Evolutionary conservation across 306 rosid genomes (phyloP), one percentile per base, ranked within the genome.

Genomic region (Ceratonia siliqua): DNA sequence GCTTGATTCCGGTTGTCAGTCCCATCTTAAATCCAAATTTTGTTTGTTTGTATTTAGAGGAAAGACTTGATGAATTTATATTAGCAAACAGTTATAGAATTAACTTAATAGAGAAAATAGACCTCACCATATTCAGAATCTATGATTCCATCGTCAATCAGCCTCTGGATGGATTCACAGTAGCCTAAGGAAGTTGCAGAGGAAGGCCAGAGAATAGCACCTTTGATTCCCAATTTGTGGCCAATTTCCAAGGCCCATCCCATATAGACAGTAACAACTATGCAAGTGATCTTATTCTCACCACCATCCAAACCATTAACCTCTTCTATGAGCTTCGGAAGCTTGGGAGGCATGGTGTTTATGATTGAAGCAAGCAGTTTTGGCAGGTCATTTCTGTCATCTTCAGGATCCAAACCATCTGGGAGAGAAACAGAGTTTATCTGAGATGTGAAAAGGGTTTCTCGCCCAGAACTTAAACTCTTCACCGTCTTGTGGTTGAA

Each of bases 351-450:
- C 89, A 89, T 82, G 66, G 77, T 79, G 20, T 9, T 72, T 48
- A 11, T 74, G 1, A 85, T 69, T 45, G 89, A 25, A 57, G 3
- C 15, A 9, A 70, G 50, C 5, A 86, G 53, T 8, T 49, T 59
- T 9, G 61, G 33, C 0, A 36, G 35, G 22, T 84, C 83, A 33
- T 39, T 72, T 68, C 87, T 80, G 46, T 84, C 89, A 63, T 84
- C 84, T 63, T 75, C 81, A 20, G 89, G 81, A 45, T 33, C 81
- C 75, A 89, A 58, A 15, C 89, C 90, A 73, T 89, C 90, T 2
- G 93, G 87, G 41, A 86, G 79, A 0, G 90, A 78, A 1, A 82
- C 89, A 20, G 75, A 58, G 5, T 46, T 73, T 30, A 89, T 79
- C 4, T 56, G 8, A 52, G 83, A 36, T 13, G 42, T 70, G 18